Percentiles rank a stretch among this genome's conserved stretches.
These are phyloP conservation scores for Rhizopus sp. DNA, from an alignment of 371 early-diverging fungal genomes.

Conservation along the genomic window DNA sequence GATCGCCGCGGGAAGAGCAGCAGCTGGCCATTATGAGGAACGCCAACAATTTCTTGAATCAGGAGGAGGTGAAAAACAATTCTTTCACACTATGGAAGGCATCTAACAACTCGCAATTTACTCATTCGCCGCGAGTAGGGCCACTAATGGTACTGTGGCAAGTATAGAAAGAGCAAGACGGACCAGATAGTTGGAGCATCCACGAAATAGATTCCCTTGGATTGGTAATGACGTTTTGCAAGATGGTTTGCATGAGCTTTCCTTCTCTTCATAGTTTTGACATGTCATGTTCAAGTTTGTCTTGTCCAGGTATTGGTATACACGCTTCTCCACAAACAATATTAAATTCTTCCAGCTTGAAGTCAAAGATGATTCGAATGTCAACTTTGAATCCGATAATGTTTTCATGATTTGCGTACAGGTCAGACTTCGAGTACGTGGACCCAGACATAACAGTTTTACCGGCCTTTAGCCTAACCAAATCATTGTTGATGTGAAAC, in stretches of 20 bases:
- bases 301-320: neutral
- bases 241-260: slow-evolving; percentile 4
- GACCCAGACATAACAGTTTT: slow-evolving; percentile 4
- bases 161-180: neutral
- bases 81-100: neutral
- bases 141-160: neutral
- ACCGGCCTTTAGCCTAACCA: neutral
- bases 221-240: neutral
- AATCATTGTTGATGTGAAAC: slow-evolving; percentile 4
- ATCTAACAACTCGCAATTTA: neutral
- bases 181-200: slow-evolving; percentile 1
- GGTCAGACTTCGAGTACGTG: neutral
- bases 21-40: neutral
- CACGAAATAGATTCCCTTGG: neutral
- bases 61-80: neutral
- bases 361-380: slow-evolving; percentile 1
- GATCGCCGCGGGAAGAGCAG: neutral
- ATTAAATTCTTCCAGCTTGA: slow-evolving; percentile 6
- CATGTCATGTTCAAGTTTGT: slow-evolving; percentile 1
- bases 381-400: slow-evolving; percentile 9
- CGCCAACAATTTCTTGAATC: neutral
- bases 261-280: neutral
- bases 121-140: neutral
- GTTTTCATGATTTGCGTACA: neutral
- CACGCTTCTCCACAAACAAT: slow-evolving; percentile 4